A percentile compares a stretch with the other conserved stretches of the same genome.
phyloP scores from a whole-genome alignment of 2,329 filamentous ascomycete genomes.

The Setomelanomma holmii region DNA sequence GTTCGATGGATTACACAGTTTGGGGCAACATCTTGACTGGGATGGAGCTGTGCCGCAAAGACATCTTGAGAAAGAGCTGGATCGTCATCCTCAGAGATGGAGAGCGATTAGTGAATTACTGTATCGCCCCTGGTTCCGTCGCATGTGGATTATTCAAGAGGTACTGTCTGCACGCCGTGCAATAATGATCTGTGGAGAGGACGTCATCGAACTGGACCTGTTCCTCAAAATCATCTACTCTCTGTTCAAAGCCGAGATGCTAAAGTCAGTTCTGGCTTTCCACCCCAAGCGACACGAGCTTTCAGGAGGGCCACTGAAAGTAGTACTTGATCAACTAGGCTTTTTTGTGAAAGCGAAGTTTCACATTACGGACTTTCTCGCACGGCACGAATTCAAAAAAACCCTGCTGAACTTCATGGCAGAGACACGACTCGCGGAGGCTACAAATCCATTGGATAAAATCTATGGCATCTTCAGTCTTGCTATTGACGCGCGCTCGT shows the following conservation, averaged over 20 bases:
- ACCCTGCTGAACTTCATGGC: slow-evolving; percentile 6
- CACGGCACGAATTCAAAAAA: not conserved
- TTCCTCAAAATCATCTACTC: slow-evolving; percentile 8
- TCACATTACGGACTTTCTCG: not conserved
- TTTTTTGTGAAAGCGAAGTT: slow-evolving; percentile 8
- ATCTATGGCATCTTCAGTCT: slow-evolving; percentile 9
- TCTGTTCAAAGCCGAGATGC: not conserved
- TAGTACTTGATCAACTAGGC: not conserved
- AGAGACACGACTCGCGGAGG: slow-evolving; percentile 9
- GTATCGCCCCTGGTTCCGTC: slow-evolving; percentile 13
- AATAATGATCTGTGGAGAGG: slow-evolving; percentile 5
- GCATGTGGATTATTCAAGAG: slow-evolving; percentile 14
- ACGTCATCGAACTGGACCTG: slow-evolving; percentile 1
- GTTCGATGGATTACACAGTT: slow-evolving; percentile 5
- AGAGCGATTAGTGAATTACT: slow-evolving; percentile 8
- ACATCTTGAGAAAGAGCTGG: not conserved
- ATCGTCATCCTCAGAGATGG: not conserved
- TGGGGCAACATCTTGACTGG: slow-evolving; percentile 3
- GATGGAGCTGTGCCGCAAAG: not conserved
- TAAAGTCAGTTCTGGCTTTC: slow-evolving; percentile 1
- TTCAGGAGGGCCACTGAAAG: not conserved
- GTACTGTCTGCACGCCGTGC: slow-evolving; percentile 4
- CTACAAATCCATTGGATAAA: slow-evolving; percentile 9
- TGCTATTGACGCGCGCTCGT: not conserved
- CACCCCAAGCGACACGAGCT: slow-evolving; percentile 5